Conservation (phyloP, 345 rosid genomes). For the Arabidopsis arenosa region DNA sequence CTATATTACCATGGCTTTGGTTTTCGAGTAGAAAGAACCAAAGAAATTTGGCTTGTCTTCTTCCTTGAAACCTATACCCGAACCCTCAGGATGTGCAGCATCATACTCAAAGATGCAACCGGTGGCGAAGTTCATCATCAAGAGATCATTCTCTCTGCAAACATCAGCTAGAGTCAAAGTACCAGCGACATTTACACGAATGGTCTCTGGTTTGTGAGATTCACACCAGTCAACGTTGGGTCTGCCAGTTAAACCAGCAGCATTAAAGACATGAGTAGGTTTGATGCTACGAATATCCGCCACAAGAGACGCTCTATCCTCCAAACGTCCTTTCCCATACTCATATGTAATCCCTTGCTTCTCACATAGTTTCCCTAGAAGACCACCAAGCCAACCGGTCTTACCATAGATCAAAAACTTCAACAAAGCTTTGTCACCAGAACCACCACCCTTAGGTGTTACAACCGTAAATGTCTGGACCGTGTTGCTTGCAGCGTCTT, state of each 20-base stretch:
- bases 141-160: slow-evolving; percentile 50
- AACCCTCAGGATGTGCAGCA: slow-evolving; percentile 54
- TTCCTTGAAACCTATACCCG: slow-evolving; percentile 63
- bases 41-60: slow-evolving; percentile 59
- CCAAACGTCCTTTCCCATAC: slow-evolving; percentile 62
- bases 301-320: slow-evolving; percentile 53
- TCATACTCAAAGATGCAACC: slow-evolving; percentile 68
- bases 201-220: slow-evolving; percentile 59
- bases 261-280: slow-evolving; percentile 65
- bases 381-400: slow-evolving; percentile 72
- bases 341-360: slow-evolving; percentile 50
- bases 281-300: slow-evolving; percentile 50
- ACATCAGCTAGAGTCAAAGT: slow-evolving; percentile 62
- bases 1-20: slow-evolving; percentile 63
- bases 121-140: slow-evolving; percentile 65
- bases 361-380: slow-evolving; percentile 55
- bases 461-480: slow-evolving; percentile 64
- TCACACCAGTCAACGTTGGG: slow-evolving; percentile 73
- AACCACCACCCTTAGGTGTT: slow-evolving; percentile 48
- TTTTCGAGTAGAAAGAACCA: slow-evolving; percentile 64
- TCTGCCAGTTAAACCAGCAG: slow-evolving; percentile 68
- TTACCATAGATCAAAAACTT: slow-evolving; percentile 63
- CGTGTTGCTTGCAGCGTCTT: slow-evolving; percentile 47
- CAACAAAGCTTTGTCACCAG: slow-evolving; percentile 34
- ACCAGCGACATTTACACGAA: slow-evolving; percentile 57